Conservation (phyloP, 768 basidiomycete genomes). For the Suillus weaverae region DNA sequence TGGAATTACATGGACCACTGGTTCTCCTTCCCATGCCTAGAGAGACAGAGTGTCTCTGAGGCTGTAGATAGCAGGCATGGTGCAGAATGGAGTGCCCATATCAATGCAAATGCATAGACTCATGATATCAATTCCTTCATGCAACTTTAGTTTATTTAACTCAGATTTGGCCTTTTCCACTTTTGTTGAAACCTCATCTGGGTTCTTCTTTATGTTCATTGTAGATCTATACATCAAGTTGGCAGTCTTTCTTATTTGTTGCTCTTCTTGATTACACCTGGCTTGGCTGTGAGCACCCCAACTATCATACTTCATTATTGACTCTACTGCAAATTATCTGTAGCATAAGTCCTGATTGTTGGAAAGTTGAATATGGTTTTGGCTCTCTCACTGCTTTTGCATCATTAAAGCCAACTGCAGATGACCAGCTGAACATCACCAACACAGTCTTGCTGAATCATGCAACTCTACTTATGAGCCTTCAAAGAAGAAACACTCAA, state of each 20-base stretch:
- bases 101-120: too few relatives aligned
- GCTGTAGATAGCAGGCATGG: too few relatives aligned
- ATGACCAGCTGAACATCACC: conserved; percentile 18
- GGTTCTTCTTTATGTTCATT: conserved; percentile 30
- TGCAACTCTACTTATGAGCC: conserved; percentile 13
- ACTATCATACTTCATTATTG: conserved; percentile 32
- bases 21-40: too few relatives aligned
- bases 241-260: conserved; percentile 35
- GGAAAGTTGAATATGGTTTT: conserved; percentile 27
- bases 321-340: conserved; percentile 29
- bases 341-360: conserved; percentile 34
- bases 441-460: conserved; percentile 25
- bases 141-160: not conserved
- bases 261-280: conserved; percentile 25
- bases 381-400: conserved; percentile 16
- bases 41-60: too few relatives aligned
- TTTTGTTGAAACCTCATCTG: conserved; percentile 36
- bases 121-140: conserved; percentile 8
- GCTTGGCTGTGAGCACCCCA: conserved; percentile 33
- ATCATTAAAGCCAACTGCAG: conserved; percentile 26
- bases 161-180: conserved; percentile 9
- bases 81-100: too few relatives aligned
- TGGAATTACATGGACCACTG: too few relatives aligned
- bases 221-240: conserved; percentile 21
- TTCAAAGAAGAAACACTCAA: not conserved